Evolutionary conservation across 768 basidiomycete species (phyloP).

Genomic region (Leucocoprinus birnbaumii): DNA sequence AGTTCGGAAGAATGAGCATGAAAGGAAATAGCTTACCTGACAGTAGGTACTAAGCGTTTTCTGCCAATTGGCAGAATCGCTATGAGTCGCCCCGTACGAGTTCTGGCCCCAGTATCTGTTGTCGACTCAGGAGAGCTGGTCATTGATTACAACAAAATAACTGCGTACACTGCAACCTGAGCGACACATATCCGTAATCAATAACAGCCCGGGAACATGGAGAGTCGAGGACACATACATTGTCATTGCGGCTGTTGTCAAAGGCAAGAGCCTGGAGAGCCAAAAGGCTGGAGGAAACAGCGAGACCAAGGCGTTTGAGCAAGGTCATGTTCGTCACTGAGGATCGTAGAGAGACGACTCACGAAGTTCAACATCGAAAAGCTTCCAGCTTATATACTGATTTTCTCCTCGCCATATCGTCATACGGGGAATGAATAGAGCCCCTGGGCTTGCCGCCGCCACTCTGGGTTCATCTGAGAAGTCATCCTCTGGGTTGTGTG

Average conservation of each 20-base stretch:
- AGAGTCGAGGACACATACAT: slow-evolving; percentile 23
- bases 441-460: background rate
- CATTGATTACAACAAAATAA: background rate
- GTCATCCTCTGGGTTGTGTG: background rate
- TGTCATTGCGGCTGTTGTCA: slow-evolving; percentile 34
- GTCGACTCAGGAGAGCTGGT: background rate
- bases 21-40: slow-evolving; percentile 28
- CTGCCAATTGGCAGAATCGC: slow-evolving; percentile 44
- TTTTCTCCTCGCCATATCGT: background rate
- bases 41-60: slow-evolving; percentile 49
- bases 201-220: background rate
- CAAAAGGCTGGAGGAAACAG: slow-evolving; percentile 6
- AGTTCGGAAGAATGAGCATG: too few species aligned
- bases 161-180: slow-evolving; percentile 27
- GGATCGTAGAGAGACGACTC: background rate
- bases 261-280: slow-evolving; percentile 18
- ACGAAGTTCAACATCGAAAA: background rate
- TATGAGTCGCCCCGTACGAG: slow-evolving; percentile 52
- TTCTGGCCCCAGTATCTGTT: slow-evolving; percentile 56
- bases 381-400: slow-evolving; percentile 10
- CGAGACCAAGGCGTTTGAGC: background rate
- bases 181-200: background rate
- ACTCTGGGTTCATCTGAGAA: slow-evolving; percentile 7
- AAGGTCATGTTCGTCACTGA: background rate
- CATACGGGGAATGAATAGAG: background rate